Base-by-base conservation (phyloP, 1,284 basidiomycete genomes). In the Melampsora americana region DNA sequence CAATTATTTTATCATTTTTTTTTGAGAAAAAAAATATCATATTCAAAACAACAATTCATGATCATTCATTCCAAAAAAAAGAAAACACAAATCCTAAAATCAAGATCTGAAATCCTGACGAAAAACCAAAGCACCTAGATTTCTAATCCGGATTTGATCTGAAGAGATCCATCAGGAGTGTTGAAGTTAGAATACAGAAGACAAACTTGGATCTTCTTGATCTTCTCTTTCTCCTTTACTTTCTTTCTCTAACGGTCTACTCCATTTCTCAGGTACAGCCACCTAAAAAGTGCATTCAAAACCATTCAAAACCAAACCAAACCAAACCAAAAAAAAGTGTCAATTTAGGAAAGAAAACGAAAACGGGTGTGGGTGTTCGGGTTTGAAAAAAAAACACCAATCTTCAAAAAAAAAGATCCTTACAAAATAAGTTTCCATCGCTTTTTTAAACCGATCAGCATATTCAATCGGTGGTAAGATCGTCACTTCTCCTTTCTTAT, bases 351-450 rank as follows among this genome's bases (percentile, higher is more conserved):
- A n/a, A n/a, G n/a, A n/a, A n/a, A n/a, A n/a, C n/a, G n/a, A n/a
- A n/a, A n/a, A n/a, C n/a, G n/a, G n/a, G n/a, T n/a, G n/a, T n/a
- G n/a, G n/a, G n/a, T n/a, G n/a, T n/a, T n/a, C n/a, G n/a, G n/a
- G n/a, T n/a, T n/a, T n/a, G n/a, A n/a, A n/a, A n/a, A n/a, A n/a
- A n/a, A n/a, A n/a, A n/a, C n/a, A n/a, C n/a, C n/a, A n/a, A n/a
- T n/a, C 20, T 23, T 28, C 1, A 3, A 35, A 35, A 32, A 5
- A 35, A 11, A 35, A 62, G 6, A 62, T 32, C 6, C 32, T 20
- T 23, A 62, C 60, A 62, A 62, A 62, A 62, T 62, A 62, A 3
- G 60, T 62, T 62, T 62, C 60, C 60, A 62, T 62, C 1, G 60
- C 60, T 35, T 35, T 28, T 30, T 28, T 30, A 62, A 62, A 62